A percentile compares a stretch with the other conserved stretches of the same genome.
Evolutionary conservation across 2,329 filamentous ascomycete species (phyloP).

Genomic region (Talaromyces sp.): DNA sequence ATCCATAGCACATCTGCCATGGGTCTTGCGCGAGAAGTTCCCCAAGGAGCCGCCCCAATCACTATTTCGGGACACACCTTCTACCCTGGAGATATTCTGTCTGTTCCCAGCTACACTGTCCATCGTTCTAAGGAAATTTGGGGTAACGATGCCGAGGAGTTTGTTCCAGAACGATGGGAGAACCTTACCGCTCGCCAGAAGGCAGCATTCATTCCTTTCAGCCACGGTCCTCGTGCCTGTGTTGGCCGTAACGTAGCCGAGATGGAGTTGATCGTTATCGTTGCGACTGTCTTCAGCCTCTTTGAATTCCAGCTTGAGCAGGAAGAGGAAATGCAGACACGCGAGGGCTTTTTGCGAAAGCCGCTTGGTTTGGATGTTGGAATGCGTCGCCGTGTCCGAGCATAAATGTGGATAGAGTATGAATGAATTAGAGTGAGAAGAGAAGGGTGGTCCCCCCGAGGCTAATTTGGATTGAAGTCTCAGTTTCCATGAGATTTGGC

Average conservation of each 20-base stretch:
- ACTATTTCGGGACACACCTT: constrained; percentile 71
- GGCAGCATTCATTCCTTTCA: constrained; percentile 75
- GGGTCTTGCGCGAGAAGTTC: constrained; percentile 77
- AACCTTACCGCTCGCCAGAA: constrained; percentile 67
- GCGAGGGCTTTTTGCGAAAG: constrained; percentile 82
- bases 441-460: too few relatives aligned
- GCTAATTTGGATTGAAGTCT: too few relatives aligned
- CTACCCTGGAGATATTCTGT: constrained; percentile 72
- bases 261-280: constrained; percentile 83
- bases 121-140: constrained; percentile 76
- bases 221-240: constrained; percentile 68
- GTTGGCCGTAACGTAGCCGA: constrained; percentile 85
- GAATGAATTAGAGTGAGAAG: too few relatives aligned
- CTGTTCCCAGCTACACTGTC: constrained; percentile 79
- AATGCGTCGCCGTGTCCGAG: constrained; percentile 49
- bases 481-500: too few relatives aligned
- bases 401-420: constrained; percentile 1
- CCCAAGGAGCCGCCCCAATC: constrained; percentile 63
- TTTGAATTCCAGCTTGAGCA: constrained; percentile 63
- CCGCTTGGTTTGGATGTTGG: constrained; percentile 70
- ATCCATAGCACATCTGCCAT: constrained; percentile 85
- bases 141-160: constrained; percentile 71
- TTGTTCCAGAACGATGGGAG: constrained; percentile 76
- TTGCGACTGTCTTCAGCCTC: constrained; percentile 64
- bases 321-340: constrained; percentile 69